Evolutionary conservation across 208 protist species (phyloP), one percentile per base, ranked within the genome.

Genomic region (Leptomonas seymouri): DNA sequence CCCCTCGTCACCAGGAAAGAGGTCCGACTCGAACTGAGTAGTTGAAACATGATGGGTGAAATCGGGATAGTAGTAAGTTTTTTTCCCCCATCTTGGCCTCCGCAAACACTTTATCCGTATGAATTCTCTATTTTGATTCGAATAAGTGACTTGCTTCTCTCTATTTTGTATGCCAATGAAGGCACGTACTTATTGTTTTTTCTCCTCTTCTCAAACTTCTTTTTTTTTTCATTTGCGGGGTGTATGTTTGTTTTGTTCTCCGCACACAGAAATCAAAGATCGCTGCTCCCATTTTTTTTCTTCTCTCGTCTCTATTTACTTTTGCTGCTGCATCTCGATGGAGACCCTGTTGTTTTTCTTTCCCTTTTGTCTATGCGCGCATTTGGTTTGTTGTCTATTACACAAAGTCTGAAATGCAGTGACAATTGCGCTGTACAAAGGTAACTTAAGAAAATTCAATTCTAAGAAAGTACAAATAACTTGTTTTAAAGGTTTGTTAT

Each of bases 271-370:
- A 51, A 28, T 25, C 31, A 55, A 36, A 36, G 34, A 9, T 57
- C 55, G 51, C 65, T 60, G 42, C 65, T 44, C 27, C 48, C 6
- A 48, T 78, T 71, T 55, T 50, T 75, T 59, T 72, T 65, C 30
- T 61, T 50, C 45, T 68, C 58, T 5, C 58, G 61, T 31, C 23
- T 27, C 36, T 60, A 18, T 53, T 57, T 63, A 68, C 68, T 42
- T 41, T 55, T 9, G 39, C 48, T 25, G 60, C 15, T 67, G 34
- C 34, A 39, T 39, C 34, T 39, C 34, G 34, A 39, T 39, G 34
- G 9, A 3, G 9, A 39, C 34, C 34, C 50, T 61, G 21, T 50
- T 49, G 62, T 69, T 63, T 15, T n/a, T 62, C 9, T 73, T 62
- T n/a, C 41, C 11, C 71, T 48, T 71, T 62, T 48, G 54, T 50